These are phyloP conservation scores for Viscum album DNA, from an alignment of 177 flowering plant genomes.

Conservation along the genomic window DNA sequence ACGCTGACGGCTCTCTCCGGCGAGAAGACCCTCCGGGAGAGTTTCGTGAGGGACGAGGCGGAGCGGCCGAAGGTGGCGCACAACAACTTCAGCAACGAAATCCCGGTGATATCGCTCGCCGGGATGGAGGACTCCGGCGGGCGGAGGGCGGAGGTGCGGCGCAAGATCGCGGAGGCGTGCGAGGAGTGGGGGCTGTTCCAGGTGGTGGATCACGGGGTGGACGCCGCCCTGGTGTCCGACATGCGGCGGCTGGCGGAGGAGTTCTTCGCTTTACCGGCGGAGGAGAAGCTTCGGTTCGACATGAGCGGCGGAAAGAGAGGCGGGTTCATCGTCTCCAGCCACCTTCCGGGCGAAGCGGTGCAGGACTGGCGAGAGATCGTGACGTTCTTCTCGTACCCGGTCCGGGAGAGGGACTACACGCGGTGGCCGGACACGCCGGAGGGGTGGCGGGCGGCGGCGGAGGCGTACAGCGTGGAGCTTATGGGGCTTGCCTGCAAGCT, in stretches of 20 bases:
- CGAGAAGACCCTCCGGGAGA: conserved; percentile 37
- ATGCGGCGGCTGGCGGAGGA: conserved; percentile 55
- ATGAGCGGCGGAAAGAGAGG: conserved; percentile 87
- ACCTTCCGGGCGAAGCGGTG: conserved; percentile 80
- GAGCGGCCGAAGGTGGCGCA: conserved; percentile 75
- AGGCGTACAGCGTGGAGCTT: conserved; percentile 54
- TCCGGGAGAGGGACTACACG: conserved; percentile 53
- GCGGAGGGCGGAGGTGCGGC: conserved; percentile 36
- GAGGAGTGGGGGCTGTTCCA: conserved; percentile 87
- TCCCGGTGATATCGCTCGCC: conserved; percentile 61
- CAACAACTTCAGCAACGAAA: conserved; percentile 52
- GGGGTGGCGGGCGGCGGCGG: conserved; percentile 54
- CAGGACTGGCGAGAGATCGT: conserved; percentile 86
- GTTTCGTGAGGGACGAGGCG: conserved; percentile 66
- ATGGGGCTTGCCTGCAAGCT: conserved; percentile 73
- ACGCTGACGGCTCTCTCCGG: conserved; percentile 43
- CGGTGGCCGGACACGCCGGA: conserved; percentile 91
- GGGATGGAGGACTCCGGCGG: conserved; percentile 41
- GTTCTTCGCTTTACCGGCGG: conserved; percentile 60
- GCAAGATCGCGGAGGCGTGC: conserved; percentile 58
- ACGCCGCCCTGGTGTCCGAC: conserved; percentile 30
- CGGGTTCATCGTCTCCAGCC: conserved; percentile 80
- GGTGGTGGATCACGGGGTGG: conserved; percentile 74
- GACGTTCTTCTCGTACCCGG: conserved; percentile 77
- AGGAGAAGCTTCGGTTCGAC: conserved; percentile 68